phyloP scores from a whole-genome alignment of 2,329 filamentous ascomycete genomes.

The Monosporascus sp. region DNA sequence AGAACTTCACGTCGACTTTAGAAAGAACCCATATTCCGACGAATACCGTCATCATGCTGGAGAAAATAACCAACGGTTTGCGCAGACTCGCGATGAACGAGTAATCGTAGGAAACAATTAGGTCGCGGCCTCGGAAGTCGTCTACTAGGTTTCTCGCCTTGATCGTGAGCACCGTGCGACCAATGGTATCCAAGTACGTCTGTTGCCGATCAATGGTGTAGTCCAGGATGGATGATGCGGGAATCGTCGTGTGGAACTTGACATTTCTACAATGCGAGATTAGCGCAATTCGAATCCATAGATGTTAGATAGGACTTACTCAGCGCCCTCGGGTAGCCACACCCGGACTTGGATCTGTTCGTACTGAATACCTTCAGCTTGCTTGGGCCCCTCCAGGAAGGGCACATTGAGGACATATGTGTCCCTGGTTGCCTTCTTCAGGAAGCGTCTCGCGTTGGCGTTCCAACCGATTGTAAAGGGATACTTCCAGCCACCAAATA shows the following conservation, averaged over 20 bases:
- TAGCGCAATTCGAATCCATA: slow-evolving; percentile 26
- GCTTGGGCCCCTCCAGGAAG: slow-evolving; percentile 87
- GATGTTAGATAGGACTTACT: slow-evolving; percentile 47
- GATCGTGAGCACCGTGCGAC: slow-evolving; percentile 76
- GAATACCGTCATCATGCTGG: slow-evolving; percentile 69
- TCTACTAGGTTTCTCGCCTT: slow-evolving; percentile 85
- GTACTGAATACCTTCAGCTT: slow-evolving; percentile 80
- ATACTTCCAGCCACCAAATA: slow-evolving; percentile 98
- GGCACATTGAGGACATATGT: slow-evolving; percentile 85
- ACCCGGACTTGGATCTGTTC: slow-evolving; percentile 74
- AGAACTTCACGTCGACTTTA: slow-evolving; percentile 75
- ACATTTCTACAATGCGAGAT: slow-evolving; percentile 64
- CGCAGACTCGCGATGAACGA: slow-evolving; percentile 67
- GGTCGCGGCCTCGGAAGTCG: slow-evolving; percentile 76
- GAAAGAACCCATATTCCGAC: slow-evolving; percentile 69
- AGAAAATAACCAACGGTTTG: slow-evolving; percentile 81
- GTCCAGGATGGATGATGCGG: slow-evolving; percentile 54
- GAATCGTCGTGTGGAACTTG: slow-evolving; percentile 69
- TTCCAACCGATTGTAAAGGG: slow-evolving; percentile 97
- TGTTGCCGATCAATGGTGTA: slow-evolving; percentile 61
- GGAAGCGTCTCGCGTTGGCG: slow-evolving; percentile 69
- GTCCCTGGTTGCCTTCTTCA: slow-evolving; percentile 62
- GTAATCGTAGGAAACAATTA: slow-evolving; percentile 87
- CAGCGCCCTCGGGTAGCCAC: slow-evolving; percentile 85
- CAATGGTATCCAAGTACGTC: slow-evolving; percentile 91